phyloP scores from a whole-genome alignment of 2,329 filamentous ascomycete species.

The Mariannaea sp. region DNA sequence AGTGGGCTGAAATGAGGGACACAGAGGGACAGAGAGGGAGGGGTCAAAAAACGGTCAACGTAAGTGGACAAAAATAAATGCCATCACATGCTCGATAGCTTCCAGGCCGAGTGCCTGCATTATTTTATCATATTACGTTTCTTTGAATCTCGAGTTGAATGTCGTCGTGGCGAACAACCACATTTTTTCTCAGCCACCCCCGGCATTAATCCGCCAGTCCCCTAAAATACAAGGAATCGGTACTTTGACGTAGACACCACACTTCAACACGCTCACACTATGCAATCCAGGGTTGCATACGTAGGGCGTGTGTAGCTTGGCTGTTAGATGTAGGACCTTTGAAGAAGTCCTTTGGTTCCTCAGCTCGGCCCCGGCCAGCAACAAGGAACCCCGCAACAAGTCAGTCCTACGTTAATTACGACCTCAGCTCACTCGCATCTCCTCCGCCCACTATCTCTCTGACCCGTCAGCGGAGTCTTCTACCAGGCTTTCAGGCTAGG shows the following conservation, averaged over 20 bases:
- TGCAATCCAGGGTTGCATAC: no score
- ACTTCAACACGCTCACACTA: no score
- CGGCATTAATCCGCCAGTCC: no score
- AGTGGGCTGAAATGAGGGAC: conserved; percentile 2
- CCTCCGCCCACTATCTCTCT: conserved; percentile 3
- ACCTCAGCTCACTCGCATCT: not conserved
- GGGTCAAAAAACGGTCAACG: conserved; percentile 10
- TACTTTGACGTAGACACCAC: no score
- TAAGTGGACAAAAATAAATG: not conserved
- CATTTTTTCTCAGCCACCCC: no score
- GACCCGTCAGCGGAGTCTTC: not conserved
- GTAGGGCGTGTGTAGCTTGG: no score
- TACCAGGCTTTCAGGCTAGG: conserved; percentile 14
- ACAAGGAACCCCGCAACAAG: not conserved
- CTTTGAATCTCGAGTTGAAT: not conserved
- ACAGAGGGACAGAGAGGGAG: conserved; percentile 12
- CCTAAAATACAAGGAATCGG: no score
- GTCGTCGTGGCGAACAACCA: no score
- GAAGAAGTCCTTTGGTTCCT: no score
- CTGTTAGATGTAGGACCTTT: no score
- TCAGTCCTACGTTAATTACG: conserved; percentile 16
- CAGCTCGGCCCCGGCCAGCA: not conserved
- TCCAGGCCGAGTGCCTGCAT: not conserved
- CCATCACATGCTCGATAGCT: not conserved
- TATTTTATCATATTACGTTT: not conserved